phyloP scores from a whole-genome alignment of 2,329 filamentous ascomycete species.

The Remersonia thermophila region DNA sequence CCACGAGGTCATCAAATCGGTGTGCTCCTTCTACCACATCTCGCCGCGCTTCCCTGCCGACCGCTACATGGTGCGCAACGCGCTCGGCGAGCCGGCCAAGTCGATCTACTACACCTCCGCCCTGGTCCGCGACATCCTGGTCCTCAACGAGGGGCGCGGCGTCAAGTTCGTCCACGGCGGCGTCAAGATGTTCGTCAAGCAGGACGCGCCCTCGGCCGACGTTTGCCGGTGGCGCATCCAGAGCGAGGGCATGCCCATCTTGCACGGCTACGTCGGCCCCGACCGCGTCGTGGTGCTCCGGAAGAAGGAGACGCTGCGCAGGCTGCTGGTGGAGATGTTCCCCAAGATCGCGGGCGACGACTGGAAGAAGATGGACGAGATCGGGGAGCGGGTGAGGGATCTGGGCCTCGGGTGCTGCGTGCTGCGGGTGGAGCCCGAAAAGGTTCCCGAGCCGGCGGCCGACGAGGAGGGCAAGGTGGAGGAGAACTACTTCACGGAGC shows the following conservation, averaged over 20 bases:
- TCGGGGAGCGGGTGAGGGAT: constrained; percentile 68
- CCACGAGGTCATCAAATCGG: constrained; percentile 63
- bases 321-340: constrained; percentile 91
- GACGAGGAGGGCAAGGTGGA: constrained; percentile 27
- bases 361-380: constrained; percentile 70
- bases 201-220: constrained; percentile 75
- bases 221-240: constrained; percentile 94
- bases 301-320: constrained; percentile 67
- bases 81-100: constrained; percentile 73
- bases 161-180: constrained; percentile 95
- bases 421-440: constrained; percentile 66
- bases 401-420: constrained; percentile 89
- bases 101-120: constrained; percentile 93
- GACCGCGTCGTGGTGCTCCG: constrained; percentile 62
- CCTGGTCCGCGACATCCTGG: constrained; percentile 73
- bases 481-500: constrained; percentile 47
- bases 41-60: constrained; percentile 75
- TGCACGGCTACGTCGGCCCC: constrained; percentile 80
- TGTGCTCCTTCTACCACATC: constrained; percentile 76
- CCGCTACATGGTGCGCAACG: constrained; percentile 93
- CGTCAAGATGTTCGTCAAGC: constrained; percentile 98
- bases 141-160: constrained; percentile 75
- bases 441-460: constrained; percentile 14
- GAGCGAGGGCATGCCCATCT: constrained; percentile 80
- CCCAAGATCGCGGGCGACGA: constrained; percentile 67